Evolutionary conservation across 805 yeast species (phyloP).

Genomic region (Yarrowia phangngaensis): DNA sequence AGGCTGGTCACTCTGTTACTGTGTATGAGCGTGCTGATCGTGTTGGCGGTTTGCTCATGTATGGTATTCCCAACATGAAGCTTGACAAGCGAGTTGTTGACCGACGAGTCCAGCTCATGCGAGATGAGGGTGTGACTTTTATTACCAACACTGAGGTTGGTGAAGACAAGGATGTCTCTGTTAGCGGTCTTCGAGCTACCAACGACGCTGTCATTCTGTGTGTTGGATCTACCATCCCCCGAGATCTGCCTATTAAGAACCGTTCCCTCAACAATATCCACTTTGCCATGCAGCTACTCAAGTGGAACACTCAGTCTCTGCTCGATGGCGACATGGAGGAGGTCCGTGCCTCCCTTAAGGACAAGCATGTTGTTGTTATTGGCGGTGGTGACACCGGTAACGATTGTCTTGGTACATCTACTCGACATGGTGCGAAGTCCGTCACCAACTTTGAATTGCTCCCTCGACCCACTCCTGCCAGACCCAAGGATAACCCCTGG

Average conservation of each 20-base stretch:
- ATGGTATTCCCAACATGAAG: conserved; percentile 99
- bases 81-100: conserved; percentile 88
- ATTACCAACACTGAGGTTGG: conserved; percentile 77
- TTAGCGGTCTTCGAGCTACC: conserved; percentile 58
- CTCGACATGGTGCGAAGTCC: conserved; percentile 94
- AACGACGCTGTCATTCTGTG: conserved; percentile 87
- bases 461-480: conserved; percentile 82
- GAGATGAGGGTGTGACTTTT: conserved; percentile 83
- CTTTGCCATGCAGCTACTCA: conserved; percentile 90
- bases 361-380: conserved; percentile 89
- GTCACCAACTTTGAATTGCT: conserved; percentile 90
- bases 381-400: conserved; percentile 99
- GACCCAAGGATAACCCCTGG: conserved; percentile 97
- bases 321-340: conserved; percentile 70
- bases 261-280: conserved; percentile 85
- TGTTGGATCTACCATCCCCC: conserved; percentile 93
- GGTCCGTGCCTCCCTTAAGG: conserved; percentile 65
- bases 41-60: conserved; percentile 96
- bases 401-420: conserved; percentile 96
- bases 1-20: conserved; percentile 89
- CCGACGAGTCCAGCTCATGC: conserved; percentile 86
- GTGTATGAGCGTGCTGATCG: conserved; percentile 93
- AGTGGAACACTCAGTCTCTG: conserved; percentile 84
- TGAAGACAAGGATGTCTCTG: conserved; percentile 57
- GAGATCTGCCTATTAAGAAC: conserved; percentile 92